Percentiles rank a stretch among this genome's conserved stretches.
Conservation (phyloP, 768 basidiomycete genomes). For the Hericium rajendrae region DNA sequence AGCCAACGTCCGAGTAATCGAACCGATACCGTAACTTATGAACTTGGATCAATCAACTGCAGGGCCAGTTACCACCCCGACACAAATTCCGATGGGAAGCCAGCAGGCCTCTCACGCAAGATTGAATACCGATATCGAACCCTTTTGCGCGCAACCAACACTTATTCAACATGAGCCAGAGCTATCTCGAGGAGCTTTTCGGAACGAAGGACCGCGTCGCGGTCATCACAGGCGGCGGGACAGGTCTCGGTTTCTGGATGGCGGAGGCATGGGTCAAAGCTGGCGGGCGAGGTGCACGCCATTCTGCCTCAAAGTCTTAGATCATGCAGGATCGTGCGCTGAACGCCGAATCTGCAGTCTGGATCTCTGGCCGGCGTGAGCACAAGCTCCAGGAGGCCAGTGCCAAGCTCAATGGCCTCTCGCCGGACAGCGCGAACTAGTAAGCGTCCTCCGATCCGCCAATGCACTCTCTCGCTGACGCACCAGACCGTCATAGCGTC, state of each 20-base stretch:
- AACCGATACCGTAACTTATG: too few species aligned
- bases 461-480: slow-evolving; percentile 52
- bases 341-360: background rate
- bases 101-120: too few species aligned
- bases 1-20: too few species aligned
- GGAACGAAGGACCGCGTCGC: slow-evolving; percentile 55
- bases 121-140: too few species aligned
- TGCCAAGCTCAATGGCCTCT: slow-evolving; percentile 31
- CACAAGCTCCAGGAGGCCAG: slow-evolving; percentile 53
- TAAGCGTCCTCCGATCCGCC: slow-evolving; percentile 30
- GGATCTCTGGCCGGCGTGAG: slow-evolving; percentile 40
- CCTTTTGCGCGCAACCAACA: too few species aligned
- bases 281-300: slow-evolving; percentile 78
- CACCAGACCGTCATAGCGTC: slow-evolving; percentile 47
- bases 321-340: background rate
- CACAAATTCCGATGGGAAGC: too few species aligned
- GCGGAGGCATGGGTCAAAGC: slow-evolving; percentile 70
- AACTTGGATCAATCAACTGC: too few species aligned
- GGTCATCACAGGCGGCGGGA: slow-evolving; percentile 69
- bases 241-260: slow-evolving; percentile 75
- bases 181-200: slow-evolving; percentile 33
- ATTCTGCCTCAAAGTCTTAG: background rate
- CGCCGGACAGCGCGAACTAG: slow-evolving; percentile 4
- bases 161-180: background rate
- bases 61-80: too few species aligned